Percentiles rank a stretch among this genome's conserved stretches.
Evolutionary conservation across 169 alveolate genomes (phyloP).

Genomic region (Sarcocystis neurona): DNA sequence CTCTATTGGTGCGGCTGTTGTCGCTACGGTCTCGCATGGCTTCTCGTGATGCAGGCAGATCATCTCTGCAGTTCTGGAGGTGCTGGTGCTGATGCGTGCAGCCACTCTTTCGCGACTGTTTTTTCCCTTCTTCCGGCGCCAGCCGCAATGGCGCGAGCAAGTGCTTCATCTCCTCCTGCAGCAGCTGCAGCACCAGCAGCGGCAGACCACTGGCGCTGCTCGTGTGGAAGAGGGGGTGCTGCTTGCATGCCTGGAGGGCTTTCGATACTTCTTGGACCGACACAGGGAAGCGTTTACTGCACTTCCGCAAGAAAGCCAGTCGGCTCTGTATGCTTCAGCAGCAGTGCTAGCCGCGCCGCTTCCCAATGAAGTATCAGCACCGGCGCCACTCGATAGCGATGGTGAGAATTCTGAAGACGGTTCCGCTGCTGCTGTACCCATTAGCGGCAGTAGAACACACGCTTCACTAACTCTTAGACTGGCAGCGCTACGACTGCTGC

Average conservation of each 20-base stretch:
- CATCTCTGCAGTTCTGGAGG: background rate
- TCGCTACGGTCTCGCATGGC: background rate
- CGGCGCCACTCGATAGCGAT: too few species aligned
- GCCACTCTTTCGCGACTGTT: conserved; percentile 1
- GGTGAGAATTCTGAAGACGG: too few species aligned
- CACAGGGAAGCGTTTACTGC: background rate
- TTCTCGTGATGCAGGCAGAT: background rate
- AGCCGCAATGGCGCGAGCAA: background rate
- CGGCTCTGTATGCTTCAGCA: background rate
- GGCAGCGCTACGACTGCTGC: conserved; percentile 27
- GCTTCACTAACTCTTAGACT: background rate
- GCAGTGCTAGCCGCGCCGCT: background rate
- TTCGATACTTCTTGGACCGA: background rate
- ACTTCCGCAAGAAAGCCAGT: background rate
- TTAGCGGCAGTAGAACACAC: too few species aligned
- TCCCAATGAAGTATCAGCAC: too few species aligned
- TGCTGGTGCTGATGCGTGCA: background rate
- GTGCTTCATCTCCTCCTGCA: background rate
- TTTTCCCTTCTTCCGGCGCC: background rate
- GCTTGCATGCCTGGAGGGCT: background rate
- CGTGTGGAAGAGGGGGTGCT: background rate
- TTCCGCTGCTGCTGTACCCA: too few species aligned
- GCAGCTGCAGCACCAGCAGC: background rate
- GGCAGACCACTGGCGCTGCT: background rate
- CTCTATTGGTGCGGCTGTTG: background rate